Percentiles rank a stretch among this genome's conserved stretches.
Conservation (phyloP, 1,139 yeast species). For the Wickerhamiella infanticola region DNA sequence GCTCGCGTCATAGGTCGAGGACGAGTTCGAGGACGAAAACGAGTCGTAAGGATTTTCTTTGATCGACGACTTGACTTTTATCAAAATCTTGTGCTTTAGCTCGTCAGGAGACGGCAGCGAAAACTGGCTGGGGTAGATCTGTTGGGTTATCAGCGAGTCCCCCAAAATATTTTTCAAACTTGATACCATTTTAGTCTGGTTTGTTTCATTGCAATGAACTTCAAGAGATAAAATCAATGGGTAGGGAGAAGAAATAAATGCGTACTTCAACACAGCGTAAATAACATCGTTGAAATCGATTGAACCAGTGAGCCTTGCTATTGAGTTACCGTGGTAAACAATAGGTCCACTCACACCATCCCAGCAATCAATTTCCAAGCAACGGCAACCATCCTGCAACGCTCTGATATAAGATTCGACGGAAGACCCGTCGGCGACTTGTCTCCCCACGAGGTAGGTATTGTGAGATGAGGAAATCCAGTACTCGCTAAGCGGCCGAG, state of each 20-base stretch:
- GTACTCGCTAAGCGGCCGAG: slow-evolving; percentile 68
- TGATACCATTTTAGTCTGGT: slow-evolving; percentile 44
- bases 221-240: slow-evolving; percentile 86
- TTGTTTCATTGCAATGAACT: slow-evolving; percentile 52
- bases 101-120: slow-evolving; percentile 58
- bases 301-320: slow-evolving; percentile 50
- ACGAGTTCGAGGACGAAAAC: neutral
- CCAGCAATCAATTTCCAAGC: slow-evolving; percentile 92
- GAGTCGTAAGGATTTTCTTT: slow-evolving; percentile 10
- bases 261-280: slow-evolving; percentile 60
- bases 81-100: slow-evolving; percentile 48
- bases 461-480: slow-evolving; percentile 89
- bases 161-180: slow-evolving; percentile 44
- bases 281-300: slow-evolving; percentile 58
- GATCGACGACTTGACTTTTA: slow-evolving; percentile 58
- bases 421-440: slow-evolving; percentile 81
- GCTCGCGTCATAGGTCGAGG: slow-evolving; percentile 1
- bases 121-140: slow-evolving; percentile 19
- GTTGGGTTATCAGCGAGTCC: slow-evolving; percentile 36
- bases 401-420: slow-evolving; percentile 85
- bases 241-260: slow-evolving; percentile 66
- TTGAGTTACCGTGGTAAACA: slow-evolving; percentile 65
- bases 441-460: slow-evolving; percentile 79
- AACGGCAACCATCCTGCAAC: slow-evolving; percentile 80
- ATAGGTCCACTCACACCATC: slow-evolving; percentile 74